These are phyloP conservation scores for Ophiosphaerella herpotricha DNA, from an alignment of 2,329 filamentous ascomycete species.

Conservation along the genomic window DNA sequence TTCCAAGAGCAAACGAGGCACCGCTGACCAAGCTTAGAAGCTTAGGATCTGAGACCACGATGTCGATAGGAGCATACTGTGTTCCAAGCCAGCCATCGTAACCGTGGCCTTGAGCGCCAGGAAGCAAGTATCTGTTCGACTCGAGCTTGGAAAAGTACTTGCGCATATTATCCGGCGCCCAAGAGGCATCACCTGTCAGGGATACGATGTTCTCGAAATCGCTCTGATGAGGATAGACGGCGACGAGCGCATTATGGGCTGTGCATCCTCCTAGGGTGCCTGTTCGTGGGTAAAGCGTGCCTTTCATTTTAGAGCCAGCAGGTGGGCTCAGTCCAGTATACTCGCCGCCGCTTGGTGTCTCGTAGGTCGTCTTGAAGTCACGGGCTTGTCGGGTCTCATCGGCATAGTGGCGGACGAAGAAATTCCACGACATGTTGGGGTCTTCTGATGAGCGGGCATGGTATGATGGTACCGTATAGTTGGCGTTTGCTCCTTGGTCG, in stretches of 20 bases:
- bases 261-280: constrained; percentile 63
- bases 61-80: constrained; percentile 55
- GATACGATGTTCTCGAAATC: constrained; percentile 64
- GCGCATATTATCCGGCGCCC: constrained; percentile 64
- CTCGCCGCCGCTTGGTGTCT: constrained; percentile 45
- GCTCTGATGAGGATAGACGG: constrained; percentile 61
- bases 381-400: constrained; percentile 58
- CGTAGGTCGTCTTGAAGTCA: constrained; percentile 65
- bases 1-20: constrained; percentile 58
- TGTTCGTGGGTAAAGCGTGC: constrained; percentile 63
- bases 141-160: constrained; percentile 63
- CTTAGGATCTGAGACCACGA: constrained; percentile 59
- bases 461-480: constrained; percentile 61
- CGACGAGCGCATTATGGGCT: constrained; percentile 66
- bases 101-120: constrained; percentile 56
- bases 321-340: constrained; percentile 59
- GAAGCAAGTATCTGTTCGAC: constrained; percentile 57
- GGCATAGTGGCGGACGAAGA: constrained; percentile 66
- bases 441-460: constrained; percentile 61
- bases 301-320: constrained; percentile 55
- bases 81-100: constrained; percentile 62
- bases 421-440: constrained; percentile 63
- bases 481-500: constrained; percentile 57
- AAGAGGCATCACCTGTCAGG: constrained; percentile 65
- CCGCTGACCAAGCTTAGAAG: constrained; percentile 59